Evolutionary conservation across 108 stramenopile genomes (phyloP).

Genomic region (Nannochloropsis oceanica): DNA sequence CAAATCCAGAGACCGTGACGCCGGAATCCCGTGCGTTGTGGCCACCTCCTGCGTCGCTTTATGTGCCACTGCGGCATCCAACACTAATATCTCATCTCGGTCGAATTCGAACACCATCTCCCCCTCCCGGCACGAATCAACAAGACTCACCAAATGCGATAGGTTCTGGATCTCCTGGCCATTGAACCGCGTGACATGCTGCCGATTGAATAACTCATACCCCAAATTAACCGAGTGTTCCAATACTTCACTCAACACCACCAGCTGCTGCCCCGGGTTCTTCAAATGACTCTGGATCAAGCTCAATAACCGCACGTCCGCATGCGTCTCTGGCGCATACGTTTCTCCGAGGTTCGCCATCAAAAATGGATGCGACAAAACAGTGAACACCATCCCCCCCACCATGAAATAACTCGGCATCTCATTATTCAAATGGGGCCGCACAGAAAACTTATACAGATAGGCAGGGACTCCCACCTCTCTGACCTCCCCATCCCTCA

Average conservation of each 20-base stretch:
- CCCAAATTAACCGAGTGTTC: background rate
- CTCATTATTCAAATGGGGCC: slow-evolving; percentile 4
- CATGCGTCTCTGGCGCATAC: background rate
- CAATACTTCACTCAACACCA: background rate
- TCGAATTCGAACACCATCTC: background rate
- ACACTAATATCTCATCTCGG: background rate
- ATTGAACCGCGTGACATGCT: background rate
- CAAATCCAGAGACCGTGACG: background rate
- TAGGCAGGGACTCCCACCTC: slow-evolving; percentile 1
- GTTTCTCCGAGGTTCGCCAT: background rate
- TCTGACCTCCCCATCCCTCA: slow-evolving; percentile 1
- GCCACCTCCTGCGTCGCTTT: background rate
- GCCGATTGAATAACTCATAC: background rate
- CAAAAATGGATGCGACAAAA: slow-evolving; percentile 8
- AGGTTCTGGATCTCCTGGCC: background rate
- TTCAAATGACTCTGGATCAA: background rate
- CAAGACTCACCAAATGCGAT: background rate
- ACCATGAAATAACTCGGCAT: slow-evolving; percentile 14
- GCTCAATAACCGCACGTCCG: background rate
- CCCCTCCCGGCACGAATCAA: background rate
- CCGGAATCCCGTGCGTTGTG: background rate
- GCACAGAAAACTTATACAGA: background rate
- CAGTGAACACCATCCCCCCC: slow-evolving; percentile 28
- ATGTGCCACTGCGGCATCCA: background rate
- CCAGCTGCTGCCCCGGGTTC: background rate